Percentiles rank a stretch among this genome's conserved stretches.
phyloP scores from a whole-genome alignment of 2,329 filamentous ascomycete genomes.

The Myriangium duriaei region DNA sequence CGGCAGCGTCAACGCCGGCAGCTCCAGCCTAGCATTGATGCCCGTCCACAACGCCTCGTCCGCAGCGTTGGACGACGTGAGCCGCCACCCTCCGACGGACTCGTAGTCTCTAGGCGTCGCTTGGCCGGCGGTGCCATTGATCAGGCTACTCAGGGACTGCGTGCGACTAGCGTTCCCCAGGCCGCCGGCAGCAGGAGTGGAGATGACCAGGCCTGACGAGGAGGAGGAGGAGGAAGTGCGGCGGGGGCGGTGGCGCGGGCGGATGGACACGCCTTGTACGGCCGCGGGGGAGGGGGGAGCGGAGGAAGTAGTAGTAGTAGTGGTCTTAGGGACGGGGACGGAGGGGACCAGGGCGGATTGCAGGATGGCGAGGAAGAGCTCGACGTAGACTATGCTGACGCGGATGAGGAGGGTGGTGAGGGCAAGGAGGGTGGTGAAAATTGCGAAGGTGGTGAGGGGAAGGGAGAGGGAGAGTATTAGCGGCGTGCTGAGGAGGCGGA shows the following conservation, averaged over 20 bases:
- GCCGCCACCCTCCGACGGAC: conserved; percentile 30
- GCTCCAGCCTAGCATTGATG: conserved; percentile 30
- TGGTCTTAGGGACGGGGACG: too few relatives aligned
- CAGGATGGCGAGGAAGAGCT: conserved; percentile 28
- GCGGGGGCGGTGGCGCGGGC: conserved; percentile 16
- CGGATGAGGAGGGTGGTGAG: conserved; percentile 18
- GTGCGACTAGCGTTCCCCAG: conserved; percentile 1
- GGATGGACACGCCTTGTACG: conserved; percentile 16
- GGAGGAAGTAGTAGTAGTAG: conserved; percentile 13
- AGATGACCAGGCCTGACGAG: conserved; percentile 13
- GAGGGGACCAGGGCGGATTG: conserved; percentile 23
- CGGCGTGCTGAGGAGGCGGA: conserved; percentile 23
- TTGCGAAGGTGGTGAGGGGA: conserved; percentile 7
- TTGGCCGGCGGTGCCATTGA: conserved; percentile 16
- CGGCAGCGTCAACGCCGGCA: conserved; percentile 18
- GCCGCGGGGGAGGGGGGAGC: conserved; percentile 13
- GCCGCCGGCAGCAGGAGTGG: conserved; percentile 12
- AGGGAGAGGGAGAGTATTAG: conserved; percentile 7
- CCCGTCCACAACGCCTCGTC: conserved; percentile 34
- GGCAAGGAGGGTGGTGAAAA: conserved; percentile 8
- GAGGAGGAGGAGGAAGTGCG: conserved; percentile 17
- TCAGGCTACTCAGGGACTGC: conserved; percentile 7
- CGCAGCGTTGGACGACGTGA: conserved; percentile 24
- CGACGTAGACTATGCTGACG: conserved; percentile 29
- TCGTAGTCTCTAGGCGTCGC: conserved; percentile 27